phyloP scores from a whole-genome alignment of 441 rosid species.

The Flueggea neowawraea region DNA sequence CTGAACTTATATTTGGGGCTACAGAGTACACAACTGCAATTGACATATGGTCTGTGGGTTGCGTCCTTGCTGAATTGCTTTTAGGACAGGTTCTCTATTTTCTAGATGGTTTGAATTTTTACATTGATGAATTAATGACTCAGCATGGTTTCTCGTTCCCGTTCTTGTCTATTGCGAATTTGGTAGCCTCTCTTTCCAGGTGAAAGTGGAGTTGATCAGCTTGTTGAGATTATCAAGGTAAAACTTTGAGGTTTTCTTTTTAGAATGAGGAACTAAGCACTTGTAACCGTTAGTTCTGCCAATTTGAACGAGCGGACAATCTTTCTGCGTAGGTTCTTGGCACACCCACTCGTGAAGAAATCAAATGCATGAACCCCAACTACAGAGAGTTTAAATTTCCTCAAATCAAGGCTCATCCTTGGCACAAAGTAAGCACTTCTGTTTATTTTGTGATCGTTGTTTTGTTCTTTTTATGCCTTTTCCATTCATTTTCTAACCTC shows the following conservation, averaged over 20 bases:
- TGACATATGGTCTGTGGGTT: slow-evolving; percentile 99
- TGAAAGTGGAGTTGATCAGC: slow-evolving; percentile 98
- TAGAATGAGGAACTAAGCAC: no score
- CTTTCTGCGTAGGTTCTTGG: slow-evolving; percentile 99
- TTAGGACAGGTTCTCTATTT: slow-evolving; percentile 82
- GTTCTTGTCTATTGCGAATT: background rate
- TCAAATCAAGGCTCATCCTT: slow-evolving; percentile 97
- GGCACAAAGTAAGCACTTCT: no score
- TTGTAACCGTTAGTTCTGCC: no score
- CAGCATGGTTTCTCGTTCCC: no score
- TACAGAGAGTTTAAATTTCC: slow-evolving; percentile 95
- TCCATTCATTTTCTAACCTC: no score
- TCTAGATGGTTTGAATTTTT: background rate
- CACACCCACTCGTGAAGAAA: slow-evolving; percentile 98
- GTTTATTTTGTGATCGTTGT: no score
- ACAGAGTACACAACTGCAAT: slow-evolving; percentile 97
- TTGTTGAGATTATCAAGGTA: slow-evolving; percentile 97
- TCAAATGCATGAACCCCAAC: slow-evolving; percentile 98
- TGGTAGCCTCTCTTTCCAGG: slow-evolving; percentile 90
- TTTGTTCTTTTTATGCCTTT: no score
- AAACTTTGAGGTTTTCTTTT: no score
- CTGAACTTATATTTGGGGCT: slow-evolving; percentile 99
- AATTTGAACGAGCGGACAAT: no score
- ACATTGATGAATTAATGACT: no score
- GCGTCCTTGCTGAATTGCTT: slow-evolving; percentile 99